Evolutionary conservation across 441 rosid genomes (phyloP).

Genomic region (Gossypium davidsonii): DNA sequence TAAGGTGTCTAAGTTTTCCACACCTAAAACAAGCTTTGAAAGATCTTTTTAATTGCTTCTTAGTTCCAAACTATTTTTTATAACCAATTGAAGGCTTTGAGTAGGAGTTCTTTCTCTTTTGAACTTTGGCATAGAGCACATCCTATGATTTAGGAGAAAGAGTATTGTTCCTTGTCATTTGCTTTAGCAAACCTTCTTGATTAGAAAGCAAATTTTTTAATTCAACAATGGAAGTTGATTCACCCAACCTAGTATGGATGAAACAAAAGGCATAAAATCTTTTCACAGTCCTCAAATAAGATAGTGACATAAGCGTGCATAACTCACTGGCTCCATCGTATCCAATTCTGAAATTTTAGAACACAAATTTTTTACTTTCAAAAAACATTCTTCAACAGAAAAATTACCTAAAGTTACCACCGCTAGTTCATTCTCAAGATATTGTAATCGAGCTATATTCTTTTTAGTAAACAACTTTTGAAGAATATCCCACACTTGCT

Average conservation of each 20-base stretch:
- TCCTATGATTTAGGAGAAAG: neutral
- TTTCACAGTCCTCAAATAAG: neutral
- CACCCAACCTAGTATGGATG: too few relatives aligned
- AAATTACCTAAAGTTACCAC: neutral
- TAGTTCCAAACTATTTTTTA: neutral
- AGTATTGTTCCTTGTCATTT: neutral
- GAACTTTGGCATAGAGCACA: neutral
- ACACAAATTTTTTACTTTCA: neutral
- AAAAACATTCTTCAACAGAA: neutral
- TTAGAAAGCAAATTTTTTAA: neutral
- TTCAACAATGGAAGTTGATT: too few relatives aligned
- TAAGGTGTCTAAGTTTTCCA: neutral
- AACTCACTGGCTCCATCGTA: neutral
- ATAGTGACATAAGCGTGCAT: neutral
- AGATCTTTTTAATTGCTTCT: neutral
- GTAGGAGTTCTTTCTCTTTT: neutral
- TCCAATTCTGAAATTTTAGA: neutral
- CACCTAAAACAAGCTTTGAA: neutral
- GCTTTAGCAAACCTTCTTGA: neutral
- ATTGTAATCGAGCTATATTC: neutral
- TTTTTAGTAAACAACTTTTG: neutral
- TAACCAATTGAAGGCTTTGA: neutral
- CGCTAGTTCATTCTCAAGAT: neutral
- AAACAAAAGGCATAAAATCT: neutral
- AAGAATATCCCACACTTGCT: neutral